Base-by-base conservation (phyloP, 192 early-diverging fungal genomes). In the Linnemannia elongata region DNA sequence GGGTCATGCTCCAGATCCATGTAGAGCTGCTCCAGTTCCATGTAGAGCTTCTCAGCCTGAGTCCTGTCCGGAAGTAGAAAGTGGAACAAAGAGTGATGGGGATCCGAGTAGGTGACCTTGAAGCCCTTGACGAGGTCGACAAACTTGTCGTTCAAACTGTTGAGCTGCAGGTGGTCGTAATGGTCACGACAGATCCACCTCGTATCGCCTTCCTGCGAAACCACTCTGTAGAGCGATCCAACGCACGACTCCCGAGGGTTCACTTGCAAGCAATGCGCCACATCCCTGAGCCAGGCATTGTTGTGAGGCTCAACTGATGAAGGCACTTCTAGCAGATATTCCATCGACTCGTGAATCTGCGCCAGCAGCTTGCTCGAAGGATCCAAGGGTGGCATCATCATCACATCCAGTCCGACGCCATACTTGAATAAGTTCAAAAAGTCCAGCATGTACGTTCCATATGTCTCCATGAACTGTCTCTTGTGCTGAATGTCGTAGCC, bases 401-500 rank as follows among this genome's bases (percentile, higher is more conserved):
- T 57, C 15, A 41, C 73, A 15, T 81, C 80, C 8, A 75, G 73
- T 6, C 22, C 52, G 44, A 81, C 80, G 1, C 80, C 80, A 20
- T 81, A 75, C 73, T 81, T 81, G 45, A 81, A 44, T 27, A 81
- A 45, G 60, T 81, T 72, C 8, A 81, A 74, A 49, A 81, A 63
- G 55, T 81, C 80, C 27, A 69, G 55, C 36, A 81, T 81, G 35
- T 69, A 81, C 0, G 63, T 36, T 75, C 80, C 80, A 24, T 39
- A 74, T 7, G 49, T 63, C 41, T 63, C 22, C 13, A 81, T 45
- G 36, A 81, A 36, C 35, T 81, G 55, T 5, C 41, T 42, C 6
- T 74, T 47, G 27, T 74, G 35, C 63, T 63, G 57, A 38, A 81
- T 73, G 10, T 81, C 73, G 45, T 75, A 81, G 20, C 80, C 80